Conservation (phyloP, 163 green algal genomes). For the Chlorella variabilis region DNA sequence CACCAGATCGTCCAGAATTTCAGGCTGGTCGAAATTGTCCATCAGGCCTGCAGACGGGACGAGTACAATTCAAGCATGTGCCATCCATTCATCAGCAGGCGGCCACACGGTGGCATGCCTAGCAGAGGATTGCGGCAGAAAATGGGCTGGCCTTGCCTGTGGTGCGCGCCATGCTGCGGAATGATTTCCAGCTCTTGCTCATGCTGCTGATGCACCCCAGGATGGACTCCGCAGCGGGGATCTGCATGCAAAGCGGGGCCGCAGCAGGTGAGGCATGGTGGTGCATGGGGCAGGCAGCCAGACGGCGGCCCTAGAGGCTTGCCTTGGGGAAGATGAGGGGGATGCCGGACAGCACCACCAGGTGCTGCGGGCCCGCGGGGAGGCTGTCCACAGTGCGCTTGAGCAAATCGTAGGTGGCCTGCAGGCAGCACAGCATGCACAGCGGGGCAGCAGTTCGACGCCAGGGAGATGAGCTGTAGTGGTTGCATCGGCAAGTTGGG, state of each 20-base stretch:
- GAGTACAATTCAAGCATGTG: too few species aligned
- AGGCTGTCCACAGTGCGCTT: constrained; percentile 46
- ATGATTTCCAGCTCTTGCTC: background rate
- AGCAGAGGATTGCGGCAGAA: background rate
- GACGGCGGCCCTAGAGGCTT: background rate
- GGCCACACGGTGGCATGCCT: background rate
- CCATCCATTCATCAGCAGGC: too few species aligned
- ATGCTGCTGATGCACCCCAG: constrained; percentile 1
- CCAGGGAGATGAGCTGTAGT: background rate
- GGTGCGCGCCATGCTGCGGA: background rate
- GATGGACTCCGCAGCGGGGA: background rate
- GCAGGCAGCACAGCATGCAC: background rate
- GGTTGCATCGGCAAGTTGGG: background rate
- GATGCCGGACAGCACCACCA: constrained; percentile 73
- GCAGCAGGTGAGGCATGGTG: background rate
- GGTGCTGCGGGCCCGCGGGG: constrained; percentile 61
- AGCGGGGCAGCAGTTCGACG: background rate
- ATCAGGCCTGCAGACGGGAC: background rate
- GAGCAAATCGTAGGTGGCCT: constrained; percentile 49
- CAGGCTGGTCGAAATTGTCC: background rate
- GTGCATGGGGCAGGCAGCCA: too few species aligned
- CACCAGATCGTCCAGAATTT: constrained; percentile 71
- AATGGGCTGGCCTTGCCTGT: background rate
- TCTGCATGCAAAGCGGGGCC: background rate
- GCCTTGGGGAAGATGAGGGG: constrained; percentile 74